Evolutionary conservation across 1,139 yeast genomes (phyloP).

Genomic region (Blastobotrys indianensis): DNA sequence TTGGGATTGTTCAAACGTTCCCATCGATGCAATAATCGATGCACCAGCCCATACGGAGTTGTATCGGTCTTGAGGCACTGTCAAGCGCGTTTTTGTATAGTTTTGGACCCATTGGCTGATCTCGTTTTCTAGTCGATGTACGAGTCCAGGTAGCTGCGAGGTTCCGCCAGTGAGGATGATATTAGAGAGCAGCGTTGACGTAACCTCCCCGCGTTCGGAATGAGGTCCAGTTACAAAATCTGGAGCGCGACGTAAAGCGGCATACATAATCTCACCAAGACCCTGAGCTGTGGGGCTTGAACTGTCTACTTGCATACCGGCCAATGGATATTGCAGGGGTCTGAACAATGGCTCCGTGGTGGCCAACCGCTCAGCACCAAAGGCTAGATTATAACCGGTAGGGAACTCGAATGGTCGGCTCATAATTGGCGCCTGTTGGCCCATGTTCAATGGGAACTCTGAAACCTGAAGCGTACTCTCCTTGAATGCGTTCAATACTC

Average conservation of each 20-base stretch:
- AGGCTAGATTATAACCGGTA: conserved; percentile 53
- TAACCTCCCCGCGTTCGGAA: conserved; percentile 7
- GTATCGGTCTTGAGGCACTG: conserved; percentile 82
- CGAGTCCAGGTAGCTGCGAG: conserved; percentile 74
- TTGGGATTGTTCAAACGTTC: conserved; percentile 49
- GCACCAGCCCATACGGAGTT: conserved; percentile 96
- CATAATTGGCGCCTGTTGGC: conserved; percentile 18
- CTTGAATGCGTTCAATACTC: conserved; percentile 53
- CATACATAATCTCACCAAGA: conserved; percentile 60
- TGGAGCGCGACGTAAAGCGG: conserved; percentile 11
- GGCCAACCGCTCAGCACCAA: conserved; percentile 61
- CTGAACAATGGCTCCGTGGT: conserved; percentile 76
- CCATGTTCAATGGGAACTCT: conserved; percentile 38
- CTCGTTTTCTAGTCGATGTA: conserved; percentile 72
- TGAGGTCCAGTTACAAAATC: conserved; percentile 5
- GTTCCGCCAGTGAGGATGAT: conserved; percentile 87
- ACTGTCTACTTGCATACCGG: conserved; percentile 15
- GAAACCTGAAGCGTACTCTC: conserved; percentile 52
- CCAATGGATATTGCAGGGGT: conserved; percentile 31
- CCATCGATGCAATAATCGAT: conserved; percentile 81
- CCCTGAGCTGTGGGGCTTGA: conserved; percentile 41
- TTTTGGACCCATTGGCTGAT: conserved; percentile 63
- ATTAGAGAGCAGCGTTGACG: conserved; percentile 66
- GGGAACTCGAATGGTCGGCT: conserved; percentile 76
- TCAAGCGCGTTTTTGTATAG: conserved; percentile 49